Base-by-base conservation (phyloP, 441 rosid species). In the Erysimum pusillum region DNA sequence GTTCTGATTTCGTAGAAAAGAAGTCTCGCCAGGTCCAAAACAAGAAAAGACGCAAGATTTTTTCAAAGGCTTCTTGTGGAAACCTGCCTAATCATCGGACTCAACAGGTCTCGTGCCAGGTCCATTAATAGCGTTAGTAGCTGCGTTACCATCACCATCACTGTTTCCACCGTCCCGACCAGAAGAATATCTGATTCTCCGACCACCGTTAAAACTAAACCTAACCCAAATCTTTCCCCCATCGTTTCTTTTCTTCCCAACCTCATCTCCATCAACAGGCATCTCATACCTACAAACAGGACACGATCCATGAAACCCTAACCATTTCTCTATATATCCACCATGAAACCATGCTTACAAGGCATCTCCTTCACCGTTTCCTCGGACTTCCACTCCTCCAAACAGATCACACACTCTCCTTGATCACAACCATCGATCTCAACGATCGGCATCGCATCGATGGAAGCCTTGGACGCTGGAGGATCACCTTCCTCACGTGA, bases 391-490 rank as follows among this genome's bases (percentile, higher is more conserved):
- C 84, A 85, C 74, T 83, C 87, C 67, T 94, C 98, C 74, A 92
- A 84, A 83, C 98, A 92, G 3, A 91, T 76, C 64, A 76, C 85
- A 80, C 98, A 94, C 85, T 60, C 83, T 67, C 82, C 79, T 42
- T 22, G 25, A 22, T 38, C 75, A 45, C 73, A 73, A n/a, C 73
- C 62, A 8, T 64, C 31, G 12, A 83, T 49, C 70, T 81, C 79
- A 73, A 91, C 79, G 14, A 63, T n/a, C 5, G 83, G 87, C 89
- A 94, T 79, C 70, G 89, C 90, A 65, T 88, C 90, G 2, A 89
- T 82, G 14, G 97, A 87, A 9, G 88, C 88, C 69, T 78, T 87
- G 0, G 97, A 91, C 32, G 97, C 97, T 15, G 95, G 91, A 4
- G 92, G 95, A 51, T 79, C 89, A 22, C 92, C 89, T 11, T 73